These are phyloP conservation scores for Chalciporus sphaerocephalus DNA, from an alignment of 768 basidiomycete species.

Conservation along the genomic window DNA sequence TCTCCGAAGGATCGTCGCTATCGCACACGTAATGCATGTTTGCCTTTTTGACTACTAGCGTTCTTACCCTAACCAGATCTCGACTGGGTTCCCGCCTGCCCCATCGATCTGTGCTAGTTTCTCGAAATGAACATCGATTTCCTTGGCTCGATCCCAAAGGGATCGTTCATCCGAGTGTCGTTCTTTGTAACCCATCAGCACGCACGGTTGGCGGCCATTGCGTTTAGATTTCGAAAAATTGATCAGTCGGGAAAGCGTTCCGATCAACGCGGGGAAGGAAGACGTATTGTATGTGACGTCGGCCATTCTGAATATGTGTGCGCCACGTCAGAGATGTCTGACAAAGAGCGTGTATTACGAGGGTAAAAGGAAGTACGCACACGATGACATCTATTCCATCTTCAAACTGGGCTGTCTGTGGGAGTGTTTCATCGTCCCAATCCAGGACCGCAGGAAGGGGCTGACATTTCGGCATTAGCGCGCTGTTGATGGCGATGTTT, in stretches of 20 bases:
- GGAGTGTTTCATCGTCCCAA: conserved; percentile 66
- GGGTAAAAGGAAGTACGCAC: conserved; percentile 41
- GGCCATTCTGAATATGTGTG: conserved; percentile 60
- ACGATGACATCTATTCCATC: conserved; percentile 59
- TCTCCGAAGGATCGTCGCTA: too few species aligned
- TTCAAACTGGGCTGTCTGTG: conserved; percentile 39
- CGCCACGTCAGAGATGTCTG: background rate
- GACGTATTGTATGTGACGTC: conserved; percentile 91
- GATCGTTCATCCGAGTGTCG: conserved; percentile 71
- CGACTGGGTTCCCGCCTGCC: conserved; percentile 58
- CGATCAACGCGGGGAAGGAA: conserved; percentile 73
- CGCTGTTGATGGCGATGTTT: conserved; percentile 53
- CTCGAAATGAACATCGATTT: conserved; percentile 52
- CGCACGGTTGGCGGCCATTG: conserved; percentile 35
- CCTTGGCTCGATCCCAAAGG: conserved; percentile 60
- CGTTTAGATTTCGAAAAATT: conserved; percentile 11
- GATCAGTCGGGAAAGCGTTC: conserved; percentile 57
- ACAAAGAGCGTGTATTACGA: background rate
- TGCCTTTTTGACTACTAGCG: too few species aligned
- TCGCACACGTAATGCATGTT: too few species aligned
- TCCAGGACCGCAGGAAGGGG: conserved; percentile 50
- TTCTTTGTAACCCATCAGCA: conserved; percentile 84
- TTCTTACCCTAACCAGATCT: conserved; percentile 60
- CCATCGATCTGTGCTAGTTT: conserved; percentile 54
- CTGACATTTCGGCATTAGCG: conserved; percentile 29